Percentiles rank a stretch among this genome's conserved stretches.
These are phyloP conservation scores for Beta lomatogona DNA, from an alignment of 179 eudicot genomes.

Conservation along the genomic window DNA sequence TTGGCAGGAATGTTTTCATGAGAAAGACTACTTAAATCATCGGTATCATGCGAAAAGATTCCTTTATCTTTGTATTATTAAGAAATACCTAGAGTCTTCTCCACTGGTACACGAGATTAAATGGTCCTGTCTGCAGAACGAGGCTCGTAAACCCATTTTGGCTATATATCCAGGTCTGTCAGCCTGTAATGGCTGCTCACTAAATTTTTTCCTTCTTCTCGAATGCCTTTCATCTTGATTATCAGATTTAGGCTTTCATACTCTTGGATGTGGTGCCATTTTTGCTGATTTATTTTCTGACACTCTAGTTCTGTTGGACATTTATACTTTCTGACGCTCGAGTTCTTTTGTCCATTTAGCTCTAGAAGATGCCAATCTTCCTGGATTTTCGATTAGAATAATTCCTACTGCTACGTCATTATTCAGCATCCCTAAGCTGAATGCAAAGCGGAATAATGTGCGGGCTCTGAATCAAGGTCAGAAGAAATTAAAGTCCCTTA, in stretches of 20 bases:
- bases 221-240: not conserved
- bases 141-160: conserved; percentile 87
- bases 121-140: conserved; percentile 80
- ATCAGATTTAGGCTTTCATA: not conserved
- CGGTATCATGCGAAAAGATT: conserved; percentile 96
- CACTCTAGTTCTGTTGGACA: conserved; percentile 12
- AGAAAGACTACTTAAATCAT: conserved; percentile 86
- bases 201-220: not conserved
- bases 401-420: conserved; percentile 76
- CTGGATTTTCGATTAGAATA: conserved; percentile 57
- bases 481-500: not conserved
- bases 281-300: conserved; percentile 7
- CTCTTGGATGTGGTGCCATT: not conserved
- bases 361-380: conserved; percentile 39
- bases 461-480: conserved; percentile 71
- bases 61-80: conserved; percentile 78
- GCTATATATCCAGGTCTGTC: conserved; percentile 68
- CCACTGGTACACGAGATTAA: conserved; percentile 47
- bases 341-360: conserved; percentile 37
- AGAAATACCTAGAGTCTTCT: conserved; percentile 67
- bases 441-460: conserved; percentile 49
- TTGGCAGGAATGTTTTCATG: conserved; percentile 85
- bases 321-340: conserved; percentile 28
- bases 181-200: not conserved
- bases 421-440: conserved; percentile 58